Conservation (phyloP, 345 rosid genomes). For the Mangifera indica region DNA sequence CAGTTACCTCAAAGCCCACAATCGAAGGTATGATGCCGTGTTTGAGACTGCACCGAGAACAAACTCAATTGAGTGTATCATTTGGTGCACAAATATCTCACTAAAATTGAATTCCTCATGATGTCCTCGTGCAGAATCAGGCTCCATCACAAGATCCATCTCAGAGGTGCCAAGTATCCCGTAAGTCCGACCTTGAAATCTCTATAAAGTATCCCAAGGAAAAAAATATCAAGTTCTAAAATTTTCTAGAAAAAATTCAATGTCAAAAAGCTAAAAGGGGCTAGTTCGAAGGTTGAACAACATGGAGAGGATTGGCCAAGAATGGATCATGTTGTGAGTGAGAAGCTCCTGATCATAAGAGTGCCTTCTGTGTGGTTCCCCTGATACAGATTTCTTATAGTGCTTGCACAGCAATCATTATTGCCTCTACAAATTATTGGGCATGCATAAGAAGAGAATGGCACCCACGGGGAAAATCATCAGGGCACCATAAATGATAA, state of each 20-base stretch:
- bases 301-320: not conserved
- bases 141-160: slow-evolving; percentile 69
- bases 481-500: not conserved
- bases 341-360: not conserved
- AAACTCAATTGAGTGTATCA: slow-evolving; percentile 97
- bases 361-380: not conserved
- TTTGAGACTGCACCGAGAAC: slow-evolving; percentile 96
- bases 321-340: not conserved
- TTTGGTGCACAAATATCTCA: slow-evolving; percentile 98
- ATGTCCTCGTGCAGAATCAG: slow-evolving; percentile 71
- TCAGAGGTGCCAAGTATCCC: slow-evolving; percentile 84
- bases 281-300: not conserved
- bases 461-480: not conserved
- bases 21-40: slow-evolving; percentile 98
- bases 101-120: slow-evolving; percentile 92
- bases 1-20: slow-evolving; percentile 95
- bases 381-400: not conserved
- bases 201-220: slow-evolving; percentile 36
- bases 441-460: not conserved
- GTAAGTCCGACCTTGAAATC: slow-evolving; percentile 94
- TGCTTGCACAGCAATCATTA: not conserved
- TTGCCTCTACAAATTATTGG: not conserved
- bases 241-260: slow-evolving; percentile 1
- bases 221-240: not conserved
- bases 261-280: not conserved